Percentiles rank a stretch among this genome's conserved stretches.
Evolutionary conservation across 768 basidiomycete genomes (phyloP).

Genomic region (Tephrocybe rancida): DNA sequence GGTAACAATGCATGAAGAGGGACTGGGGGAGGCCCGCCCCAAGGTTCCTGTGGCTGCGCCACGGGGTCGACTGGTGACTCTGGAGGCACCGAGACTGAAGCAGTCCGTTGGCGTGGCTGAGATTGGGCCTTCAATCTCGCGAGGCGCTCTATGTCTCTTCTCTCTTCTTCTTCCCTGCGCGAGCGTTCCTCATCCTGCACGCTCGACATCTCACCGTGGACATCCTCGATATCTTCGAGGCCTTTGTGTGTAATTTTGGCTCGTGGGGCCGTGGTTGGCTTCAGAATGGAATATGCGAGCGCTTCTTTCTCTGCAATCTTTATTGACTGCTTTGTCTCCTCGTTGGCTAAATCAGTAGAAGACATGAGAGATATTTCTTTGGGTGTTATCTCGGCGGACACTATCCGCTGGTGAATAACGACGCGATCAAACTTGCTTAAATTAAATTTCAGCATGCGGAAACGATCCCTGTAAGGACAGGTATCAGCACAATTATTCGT

Average conservation of each 20-base stretch:
- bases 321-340: constrained; percentile 83
- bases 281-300: constrained; percentile 82
- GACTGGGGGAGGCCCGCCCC: constrained; percentile 66
- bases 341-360: constrained; percentile 86
- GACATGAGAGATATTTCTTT: constrained; percentile 82
- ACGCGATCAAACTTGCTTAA: constrained; percentile 81
- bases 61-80: constrained; percentile 62
- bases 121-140: constrained; percentile 58
- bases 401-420: constrained; percentile 78
- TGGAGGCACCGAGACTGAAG: constrained; percentile 68
- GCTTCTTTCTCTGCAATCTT: constrained; percentile 82
- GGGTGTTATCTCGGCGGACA: constrained; percentile 63
- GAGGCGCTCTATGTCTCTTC: constrained; percentile 68
- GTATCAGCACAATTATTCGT: not conserved
- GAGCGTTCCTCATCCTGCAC: constrained; percentile 57
- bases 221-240: constrained; percentile 85
- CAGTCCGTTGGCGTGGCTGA: constrained; percentile 47
- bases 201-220: constrained; percentile 49
- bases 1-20: constrained; percentile 47
- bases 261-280: constrained; percentile 66
- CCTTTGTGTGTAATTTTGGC: constrained; percentile 93
- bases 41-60: constrained; percentile 39
- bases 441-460: constrained; percentile 89
- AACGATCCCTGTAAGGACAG: constrained; percentile 67
- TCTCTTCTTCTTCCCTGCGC: constrained; percentile 67